Conservation (phyloP, 2,329 filamentous ascomycete species). For the Phialophora macrospora region DNA sequence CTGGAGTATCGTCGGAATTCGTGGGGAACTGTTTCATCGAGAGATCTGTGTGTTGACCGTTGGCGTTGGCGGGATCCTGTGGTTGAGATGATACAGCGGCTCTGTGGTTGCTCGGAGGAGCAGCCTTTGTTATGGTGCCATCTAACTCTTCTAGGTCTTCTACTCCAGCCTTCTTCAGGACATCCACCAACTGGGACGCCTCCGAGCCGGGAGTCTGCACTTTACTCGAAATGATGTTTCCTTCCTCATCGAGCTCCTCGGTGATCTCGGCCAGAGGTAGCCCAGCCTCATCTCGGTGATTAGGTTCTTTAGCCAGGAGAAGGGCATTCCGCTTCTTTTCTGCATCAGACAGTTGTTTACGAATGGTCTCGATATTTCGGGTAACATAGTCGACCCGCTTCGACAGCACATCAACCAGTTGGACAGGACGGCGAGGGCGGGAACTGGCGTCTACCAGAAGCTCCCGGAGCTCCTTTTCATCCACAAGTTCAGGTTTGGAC, state of each 20-base stretch:
- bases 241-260: slow-evolving; percentile 89
- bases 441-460: slow-evolving; percentile 54
- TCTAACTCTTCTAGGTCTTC: slow-evolving; percentile 50
- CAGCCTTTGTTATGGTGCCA: slow-evolving; percentile 28
- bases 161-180: slow-evolving; percentile 77
- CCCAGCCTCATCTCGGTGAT: slow-evolving; percentile 68
- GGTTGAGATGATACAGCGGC: neutral
- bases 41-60: neutral
- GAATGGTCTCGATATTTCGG: slow-evolving; percentile 75
- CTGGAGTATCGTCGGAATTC: slow-evolving; percentile 68
- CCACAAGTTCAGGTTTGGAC: slow-evolving; percentile 52
- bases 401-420: slow-evolving; percentile 70
- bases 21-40: slow-evolving; percentile 12
- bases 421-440: slow-evolving; percentile 56
- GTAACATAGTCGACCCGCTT: slow-evolving; percentile 88
- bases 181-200: slow-evolving; percentile 70
- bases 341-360: slow-evolving; percentile 71
- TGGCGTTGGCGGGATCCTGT: neutral
- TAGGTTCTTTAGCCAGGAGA: slow-evolving; percentile 63
- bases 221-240: slow-evolving; percentile 74
- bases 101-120: slow-evolving; percentile 16
- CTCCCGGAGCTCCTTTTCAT: slow-evolving; percentile 59
- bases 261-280: slow-evolving; percentile 87
- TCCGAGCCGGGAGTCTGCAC: slow-evolving; percentile 70
- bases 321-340: slow-evolving; percentile 73